Evolutionary conservation across 139 green algal species (phyloP).

Genomic region (Micractinium conductrix): DNA sequence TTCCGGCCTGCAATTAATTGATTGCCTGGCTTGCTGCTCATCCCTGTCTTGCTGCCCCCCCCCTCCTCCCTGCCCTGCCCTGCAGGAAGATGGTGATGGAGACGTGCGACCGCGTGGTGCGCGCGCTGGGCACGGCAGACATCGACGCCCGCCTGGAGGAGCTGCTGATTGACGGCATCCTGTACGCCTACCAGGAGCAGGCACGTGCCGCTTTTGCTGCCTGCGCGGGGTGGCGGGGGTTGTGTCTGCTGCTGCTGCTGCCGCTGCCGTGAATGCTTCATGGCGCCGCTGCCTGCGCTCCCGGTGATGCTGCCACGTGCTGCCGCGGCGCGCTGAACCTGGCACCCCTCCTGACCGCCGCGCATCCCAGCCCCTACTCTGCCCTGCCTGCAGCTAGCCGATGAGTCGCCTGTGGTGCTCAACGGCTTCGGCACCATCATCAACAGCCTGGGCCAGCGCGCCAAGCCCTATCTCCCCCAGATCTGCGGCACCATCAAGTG

Average conservation of each 20-base stretch:
- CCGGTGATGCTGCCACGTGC: neutral
- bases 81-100: slow-evolving; percentile 93
- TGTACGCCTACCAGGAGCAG: slow-evolving; percentile 99
- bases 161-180: slow-evolving; percentile 97
- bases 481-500: slow-evolving; percentile 99
- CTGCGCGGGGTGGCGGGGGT: no score
- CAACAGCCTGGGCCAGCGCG: slow-evolving; percentile 89
- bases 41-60: no score
- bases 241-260: neutral
- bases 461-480: slow-evolving; percentile 98
- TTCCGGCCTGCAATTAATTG: neutral
- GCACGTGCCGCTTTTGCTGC: no score
- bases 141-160: slow-evolving; percentile 97
- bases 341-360: neutral
- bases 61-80: neutral
- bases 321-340: neutral
- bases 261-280: neutral
- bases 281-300: neutral
- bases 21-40: neutral
- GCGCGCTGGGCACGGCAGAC: slow-evolving; percentile 87
- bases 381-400: slow-evolving; percentile 58
- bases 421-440: slow-evolving; percentile 98
- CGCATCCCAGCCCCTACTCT: no score
- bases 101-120: slow-evolving; percentile 94
- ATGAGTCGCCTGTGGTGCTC: slow-evolving; percentile 91